phyloP scores from a whole-genome alignment of 2,329 filamentous ascomycete species.

The Aspergillus sp. region DNA sequence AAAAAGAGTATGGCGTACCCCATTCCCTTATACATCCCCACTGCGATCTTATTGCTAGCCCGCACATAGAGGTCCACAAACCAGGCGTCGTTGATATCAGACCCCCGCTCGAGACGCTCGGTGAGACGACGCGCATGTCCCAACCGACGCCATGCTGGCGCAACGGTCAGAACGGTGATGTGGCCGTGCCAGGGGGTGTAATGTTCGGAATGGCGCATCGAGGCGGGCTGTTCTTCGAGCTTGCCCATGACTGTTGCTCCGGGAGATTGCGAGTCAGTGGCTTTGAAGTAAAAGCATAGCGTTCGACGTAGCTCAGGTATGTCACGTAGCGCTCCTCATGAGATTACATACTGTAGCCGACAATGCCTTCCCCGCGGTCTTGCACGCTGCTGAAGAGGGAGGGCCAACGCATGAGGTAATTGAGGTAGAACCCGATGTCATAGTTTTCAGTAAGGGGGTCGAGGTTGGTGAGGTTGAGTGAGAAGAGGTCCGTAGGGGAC shows the following conservation, averaged over 20 bases:
- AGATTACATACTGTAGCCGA: constrained; percentile 77
- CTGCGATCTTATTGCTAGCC: constrained; percentile 81
- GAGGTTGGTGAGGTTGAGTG: constrained; percentile 90
- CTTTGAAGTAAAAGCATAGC: background rate
- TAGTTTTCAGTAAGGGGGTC: constrained; percentile 98
- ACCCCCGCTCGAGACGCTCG: constrained; percentile 75
- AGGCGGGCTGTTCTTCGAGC: constrained; percentile 79
- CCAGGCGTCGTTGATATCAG: constrained; percentile 81
- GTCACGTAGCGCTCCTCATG: background rate
- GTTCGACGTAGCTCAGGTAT: constrained; percentile 2
- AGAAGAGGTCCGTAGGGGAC: constrained; percentile 77
- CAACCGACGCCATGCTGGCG: constrained; percentile 78
- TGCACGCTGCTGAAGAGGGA: constrained; percentile 91
- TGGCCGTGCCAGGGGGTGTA: constrained; percentile 99
- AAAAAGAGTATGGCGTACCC: constrained; percentile 55
- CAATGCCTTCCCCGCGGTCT: constrained; percentile 79
- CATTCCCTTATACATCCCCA: constrained; percentile 84
- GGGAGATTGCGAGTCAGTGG: constrained; percentile 2
- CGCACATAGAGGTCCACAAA: constrained; percentile 96
- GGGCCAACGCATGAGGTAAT: constrained; percentile 95
- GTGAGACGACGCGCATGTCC: constrained; percentile 85
- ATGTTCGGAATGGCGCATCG: constrained; percentile 73
- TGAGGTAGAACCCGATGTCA: constrained; percentile 90
- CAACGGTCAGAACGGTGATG: constrained; percentile 92
- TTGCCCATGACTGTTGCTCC: constrained; percentile 81